phyloP scores from a whole-genome alignment of 169 alveolate genomes.

The Cryptosporidium xiaoi region DNA sequence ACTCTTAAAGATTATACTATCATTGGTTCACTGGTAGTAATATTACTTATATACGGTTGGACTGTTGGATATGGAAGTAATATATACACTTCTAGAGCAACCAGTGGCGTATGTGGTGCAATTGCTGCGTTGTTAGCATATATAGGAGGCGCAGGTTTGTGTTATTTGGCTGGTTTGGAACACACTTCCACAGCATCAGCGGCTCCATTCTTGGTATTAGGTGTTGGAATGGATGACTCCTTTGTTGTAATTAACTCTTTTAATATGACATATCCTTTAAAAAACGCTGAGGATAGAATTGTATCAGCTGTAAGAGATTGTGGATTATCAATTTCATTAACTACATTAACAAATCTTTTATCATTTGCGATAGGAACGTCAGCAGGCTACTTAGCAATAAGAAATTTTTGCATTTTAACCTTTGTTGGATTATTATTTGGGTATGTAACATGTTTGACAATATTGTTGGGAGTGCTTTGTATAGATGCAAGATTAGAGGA shows the following conservation, averaged over 20 bases:
- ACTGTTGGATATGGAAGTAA: slow-evolving; percentile 71
- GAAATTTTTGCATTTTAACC: slow-evolving; percentile 82
- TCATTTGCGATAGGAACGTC: slow-evolving; percentile 86
- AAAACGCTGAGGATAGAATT: slow-evolving; percentile 81
- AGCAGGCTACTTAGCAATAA: slow-evolving; percentile 84
- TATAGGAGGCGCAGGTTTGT: slow-evolving; percentile 85
- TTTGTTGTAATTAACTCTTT: slow-evolving; percentile 84
- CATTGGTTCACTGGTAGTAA: slow-evolving; percentile 61
- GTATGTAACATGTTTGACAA: slow-evolving; percentile 82
- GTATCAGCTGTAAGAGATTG: slow-evolving; percentile 83
- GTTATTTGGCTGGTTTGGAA: slow-evolving; percentile 82
- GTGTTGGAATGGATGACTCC: slow-evolving; percentile 86
- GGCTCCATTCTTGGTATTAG: slow-evolving; percentile 85
- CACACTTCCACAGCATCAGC: slow-evolving; percentile 84
- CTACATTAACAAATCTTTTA: slow-evolving; percentile 84
- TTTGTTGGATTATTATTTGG: slow-evolving; percentile 83
- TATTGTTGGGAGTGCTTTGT: slow-evolving; percentile 81
- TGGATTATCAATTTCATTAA: slow-evolving; percentile 84
- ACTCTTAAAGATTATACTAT: slow-evolving; percentile 70
- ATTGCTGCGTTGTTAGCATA: slow-evolving; percentile 84
- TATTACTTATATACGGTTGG: slow-evolving; percentile 62
- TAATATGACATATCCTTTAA: slow-evolving; percentile 80
- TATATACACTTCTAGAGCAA: slow-evolving; percentile 71
- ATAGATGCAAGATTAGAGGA: slow-evolving; percentile 82
- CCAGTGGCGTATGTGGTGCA: slow-evolving; percentile 79